Evolutionary conservation across 345 rosid species (phyloP).

Genomic region (Raphanus raphanistrum): DNA sequence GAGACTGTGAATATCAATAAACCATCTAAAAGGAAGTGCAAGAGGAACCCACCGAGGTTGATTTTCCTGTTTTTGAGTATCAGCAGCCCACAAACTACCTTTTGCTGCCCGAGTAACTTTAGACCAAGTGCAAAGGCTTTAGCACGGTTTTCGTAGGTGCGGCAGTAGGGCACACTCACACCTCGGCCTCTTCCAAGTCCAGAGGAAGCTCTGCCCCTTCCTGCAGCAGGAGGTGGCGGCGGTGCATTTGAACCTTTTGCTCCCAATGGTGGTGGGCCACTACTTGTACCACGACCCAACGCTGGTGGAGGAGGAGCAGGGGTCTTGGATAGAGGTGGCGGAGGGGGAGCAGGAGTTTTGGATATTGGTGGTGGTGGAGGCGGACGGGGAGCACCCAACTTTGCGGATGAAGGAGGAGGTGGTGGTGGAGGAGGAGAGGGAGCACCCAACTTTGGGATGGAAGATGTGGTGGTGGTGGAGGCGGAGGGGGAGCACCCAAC

Average conservation of each 20-base stretch:
- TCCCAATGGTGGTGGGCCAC: conserved; percentile 53
- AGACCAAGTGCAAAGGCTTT: conserved; percentile 95
- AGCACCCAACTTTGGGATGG: conserved; percentile 28
- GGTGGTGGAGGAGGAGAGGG: conserved; percentile 26
- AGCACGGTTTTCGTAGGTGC: conserved; percentile 66
- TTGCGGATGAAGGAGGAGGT: conserved; percentile 33
- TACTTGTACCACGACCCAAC: conserved; percentile 37
- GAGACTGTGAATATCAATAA: conserved; percentile 4
- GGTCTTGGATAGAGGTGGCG: conserved; percentile 36
- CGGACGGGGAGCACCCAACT: conserved; percentile 28
- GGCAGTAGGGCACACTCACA: conserved; percentile 45
- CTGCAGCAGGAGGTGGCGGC: conserved; percentile 72
- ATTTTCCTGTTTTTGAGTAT: conserved; percentile 78
- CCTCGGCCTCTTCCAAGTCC: conserved; percentile 67
- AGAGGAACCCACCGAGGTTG: conserved; percentile 62
- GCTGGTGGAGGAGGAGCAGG: conserved; percentile 61
- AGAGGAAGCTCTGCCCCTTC: conserved; percentile 56
- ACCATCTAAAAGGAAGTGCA: conserved; percentile 18
- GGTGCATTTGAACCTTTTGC: conserved; percentile 56
- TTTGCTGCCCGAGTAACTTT: conserved; percentile 89
- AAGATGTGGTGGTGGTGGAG: conserved; percentile 26
- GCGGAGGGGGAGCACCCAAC: conserved; percentile 31
- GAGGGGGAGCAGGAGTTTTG: conserved; percentile 20
- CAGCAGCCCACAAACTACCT: conserved; percentile 99
- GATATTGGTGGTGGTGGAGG: conserved; percentile 25